Evolutionary conservation across 2,329 filamentous ascomycete species (phyloP).

Genomic region (Neocatenulostroma microsporum): DNA sequence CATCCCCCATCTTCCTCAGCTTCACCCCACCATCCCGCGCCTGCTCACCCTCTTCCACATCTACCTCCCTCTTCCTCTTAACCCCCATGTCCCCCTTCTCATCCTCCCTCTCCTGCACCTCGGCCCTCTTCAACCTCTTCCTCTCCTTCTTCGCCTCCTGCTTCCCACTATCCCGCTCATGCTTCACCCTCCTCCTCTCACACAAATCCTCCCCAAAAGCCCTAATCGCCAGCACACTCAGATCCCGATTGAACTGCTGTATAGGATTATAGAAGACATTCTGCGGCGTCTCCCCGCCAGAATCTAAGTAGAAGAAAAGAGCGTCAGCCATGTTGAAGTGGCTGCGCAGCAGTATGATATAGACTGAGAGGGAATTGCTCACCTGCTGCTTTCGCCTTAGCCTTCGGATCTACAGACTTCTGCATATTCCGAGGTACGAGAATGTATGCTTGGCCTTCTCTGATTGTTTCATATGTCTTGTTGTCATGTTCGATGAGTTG

Average conservation of each 20-base stretch:
- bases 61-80: no score
- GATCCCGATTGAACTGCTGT: constrained; percentile 95
- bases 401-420: constrained; percentile 41
- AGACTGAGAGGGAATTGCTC: constrained; percentile 13
- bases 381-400: constrained; percentile 29
- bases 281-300: constrained; percentile 56
- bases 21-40: no score
- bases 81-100: no score
- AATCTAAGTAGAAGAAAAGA: constrained; percentile 4
- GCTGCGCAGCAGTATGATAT: constrained; percentile 24
- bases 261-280: constrained; percentile 97
- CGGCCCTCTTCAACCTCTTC: constrained; percentile 17
- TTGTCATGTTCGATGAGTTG: constrained; percentile 29
- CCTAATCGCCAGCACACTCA: constrained; percentile 87
- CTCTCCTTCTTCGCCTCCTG: constrained; percentile 23
- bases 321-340: constrained; percentile 30
- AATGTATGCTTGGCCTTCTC: constrained; percentile 61
- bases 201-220: constrained; percentile 65
- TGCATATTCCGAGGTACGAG: constrained; percentile 50
- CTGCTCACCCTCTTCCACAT: constrained; percentile 1
- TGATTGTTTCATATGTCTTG: constrained; percentile 45
- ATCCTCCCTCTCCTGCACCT: constrained; percentile 5
- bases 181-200: constrained; percentile 17
- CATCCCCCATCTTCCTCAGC: no score
- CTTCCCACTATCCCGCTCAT: constrained; percentile 28